These are phyloP conservation scores for Aspergillus bombycis DNA, from an alignment of 2,329 filamentous ascomycete genomes.

Conservation along the genomic window DNA sequence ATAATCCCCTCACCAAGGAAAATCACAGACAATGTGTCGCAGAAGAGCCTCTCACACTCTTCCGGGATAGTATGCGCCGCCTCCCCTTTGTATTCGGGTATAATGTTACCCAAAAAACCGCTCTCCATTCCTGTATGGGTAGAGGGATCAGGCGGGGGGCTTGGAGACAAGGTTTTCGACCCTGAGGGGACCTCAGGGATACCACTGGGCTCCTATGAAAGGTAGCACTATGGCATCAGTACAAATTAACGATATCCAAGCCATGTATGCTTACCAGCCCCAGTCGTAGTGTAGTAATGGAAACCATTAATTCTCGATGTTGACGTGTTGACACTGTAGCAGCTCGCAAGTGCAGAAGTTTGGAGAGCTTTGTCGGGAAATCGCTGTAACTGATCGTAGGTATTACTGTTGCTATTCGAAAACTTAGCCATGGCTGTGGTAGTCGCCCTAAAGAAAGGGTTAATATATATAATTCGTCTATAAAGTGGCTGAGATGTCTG, in stretches of 20 bases:
- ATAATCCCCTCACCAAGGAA: conserved; percentile 94
- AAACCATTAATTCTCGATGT: conserved; percentile 75
- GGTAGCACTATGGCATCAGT: conserved; percentile 8
- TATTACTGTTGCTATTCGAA: conserved; percentile 75
- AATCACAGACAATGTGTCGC: conserved; percentile 88
- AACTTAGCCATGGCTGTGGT: conserved; percentile 42
- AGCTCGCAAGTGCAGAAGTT: conserved; percentile 83
- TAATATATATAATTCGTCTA: not conserved
- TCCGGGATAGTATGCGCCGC: conserved; percentile 94
- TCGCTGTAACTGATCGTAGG: conserved; percentile 63
- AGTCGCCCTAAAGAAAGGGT: conserved; percentile 14
- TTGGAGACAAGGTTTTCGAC: conserved; percentile 81
- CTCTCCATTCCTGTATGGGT: conserved; percentile 67
- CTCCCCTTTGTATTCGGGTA: conserved; percentile 69
- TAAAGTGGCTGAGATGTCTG: not conserved
- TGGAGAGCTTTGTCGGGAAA: conserved; percentile 53
- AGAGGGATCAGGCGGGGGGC: conserved; percentile 82
- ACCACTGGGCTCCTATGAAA: conserved; percentile 76
- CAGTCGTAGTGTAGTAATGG: conserved; percentile 94
- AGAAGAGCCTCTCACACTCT: conserved; percentile 99
- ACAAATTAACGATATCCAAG: not conserved
- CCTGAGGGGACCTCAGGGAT: conserved; percentile 93
- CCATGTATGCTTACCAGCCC: conserved; percentile 64
- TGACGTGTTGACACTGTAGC: conserved; percentile 77
- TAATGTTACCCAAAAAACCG: conserved; percentile 36